Evolutionary conservation across 2,329 filamentous ascomycete species (phyloP).

Genomic region (Thelonectria blattea): DNA sequence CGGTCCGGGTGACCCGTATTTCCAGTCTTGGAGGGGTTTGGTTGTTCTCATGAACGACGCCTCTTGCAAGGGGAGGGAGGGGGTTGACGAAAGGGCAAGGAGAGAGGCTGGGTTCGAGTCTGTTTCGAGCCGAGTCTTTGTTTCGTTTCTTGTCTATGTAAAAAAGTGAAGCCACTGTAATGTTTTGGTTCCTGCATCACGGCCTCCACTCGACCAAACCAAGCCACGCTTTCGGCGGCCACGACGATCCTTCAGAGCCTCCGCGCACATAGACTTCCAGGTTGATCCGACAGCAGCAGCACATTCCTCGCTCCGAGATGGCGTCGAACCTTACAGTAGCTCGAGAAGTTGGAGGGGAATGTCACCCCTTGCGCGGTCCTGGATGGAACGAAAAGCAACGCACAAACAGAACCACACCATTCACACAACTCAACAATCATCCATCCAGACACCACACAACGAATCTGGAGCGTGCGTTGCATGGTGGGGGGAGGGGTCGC

Average conservation of each 20-base stretch:
- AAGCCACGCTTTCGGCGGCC: neutral
- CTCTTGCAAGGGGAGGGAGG: slow-evolving; percentile 4
- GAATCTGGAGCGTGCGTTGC: neutral
- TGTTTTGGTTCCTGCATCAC: slow-evolving; percentile 12
- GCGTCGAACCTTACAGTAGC: slow-evolving; percentile 24
- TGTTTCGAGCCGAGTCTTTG: neutral
- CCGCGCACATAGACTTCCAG: neutral
- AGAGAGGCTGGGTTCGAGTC: too few relatives aligned
- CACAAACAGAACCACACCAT: slow-evolving; percentile 22
- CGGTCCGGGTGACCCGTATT: slow-evolving; percentile 15
- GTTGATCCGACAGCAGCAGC: slow-evolving; percentile 1
- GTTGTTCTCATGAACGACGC: neutral
- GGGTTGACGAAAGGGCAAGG: neutral
- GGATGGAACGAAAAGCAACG: slow-evolving; percentile 14
- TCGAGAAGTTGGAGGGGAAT: slow-evolving; percentile 7
- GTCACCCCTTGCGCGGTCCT: slow-evolving; percentile 2
- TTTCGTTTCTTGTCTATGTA: neutral
- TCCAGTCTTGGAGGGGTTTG: neutral
- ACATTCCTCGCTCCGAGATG: slow-evolving; percentile 10
- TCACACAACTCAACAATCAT: slow-evolving; percentile 8
- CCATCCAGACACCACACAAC: slow-evolving; percentile 15
- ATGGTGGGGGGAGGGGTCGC: slow-evolving; percentile 25
- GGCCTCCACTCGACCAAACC: neutral
- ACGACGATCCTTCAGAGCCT: slow-evolving; percentile 4
- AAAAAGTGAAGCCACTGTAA: neutral